Base-by-base conservation (phyloP, 2,329 filamentous ascomycete species). In the Ceratocystis smalleyi region DNA sequence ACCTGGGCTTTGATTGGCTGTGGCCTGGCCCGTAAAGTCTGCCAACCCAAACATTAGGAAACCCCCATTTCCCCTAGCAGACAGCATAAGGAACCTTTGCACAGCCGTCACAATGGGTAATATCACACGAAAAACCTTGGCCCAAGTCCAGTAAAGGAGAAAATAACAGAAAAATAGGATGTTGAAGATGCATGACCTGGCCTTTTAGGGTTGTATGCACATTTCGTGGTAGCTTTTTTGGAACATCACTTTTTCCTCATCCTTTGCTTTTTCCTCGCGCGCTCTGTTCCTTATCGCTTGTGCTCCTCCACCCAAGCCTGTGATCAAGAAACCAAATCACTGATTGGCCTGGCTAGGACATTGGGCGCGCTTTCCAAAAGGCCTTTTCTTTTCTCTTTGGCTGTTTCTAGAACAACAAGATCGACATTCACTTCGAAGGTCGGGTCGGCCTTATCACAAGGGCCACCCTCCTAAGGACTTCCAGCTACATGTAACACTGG, bases 361-460 rank as follows among this genome's bases (percentile, higher is more conserved):
- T 30, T 55, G 51, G n/a, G 51, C 22, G 51, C 17, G n/a, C 51
- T 55, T 30, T 55, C 3, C 22, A 19, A 55, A 30, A 49, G 45
- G 5, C 45, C 45, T 49, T 10, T 49, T 49, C 45, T 49, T 49
- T 49, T 49, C 45, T 49, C 45, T 49, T 55, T 32, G 12, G 51
- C 19, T 27, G 51, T 55, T 55, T 55, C 51, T 55, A 55, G 51
- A 55, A 55, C 24, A 55, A 55, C 24, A 55, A 55, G 51, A 55
- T 55, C 51, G 51, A 55, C 51, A n/a, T 22, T 55, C 24, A 30
- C 24, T 5, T 30, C 2, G 51, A 55, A 30, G 51, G 51, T 30
- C 19, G 24, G 22, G 51, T 30, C 51, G 51, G 24, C 51, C 51
- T 55, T 55, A 55, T 12, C 51, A 55, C 51, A 55, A 30, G 22